phyloP scores from a whole-genome alignment of 306 rosid species.

The Sicyos edulis region DNA sequence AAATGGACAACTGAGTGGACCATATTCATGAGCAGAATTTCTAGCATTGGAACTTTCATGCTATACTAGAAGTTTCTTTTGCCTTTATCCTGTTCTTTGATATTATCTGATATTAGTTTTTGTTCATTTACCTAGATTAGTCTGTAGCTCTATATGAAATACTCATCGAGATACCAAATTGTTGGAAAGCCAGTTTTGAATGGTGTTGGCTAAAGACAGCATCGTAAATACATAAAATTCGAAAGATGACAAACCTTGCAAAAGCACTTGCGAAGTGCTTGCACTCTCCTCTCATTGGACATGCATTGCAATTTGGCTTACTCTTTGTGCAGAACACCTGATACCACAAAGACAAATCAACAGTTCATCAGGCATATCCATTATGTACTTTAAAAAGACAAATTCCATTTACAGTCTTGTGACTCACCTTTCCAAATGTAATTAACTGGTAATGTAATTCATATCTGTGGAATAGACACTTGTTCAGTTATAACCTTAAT shows the following conservation, averaged over 20 bases:
- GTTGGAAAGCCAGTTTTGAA: not conserved
- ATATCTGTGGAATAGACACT: conserved; percentile 47
- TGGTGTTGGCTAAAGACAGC: not conserved
- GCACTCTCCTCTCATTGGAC: conserved; percentile 99
- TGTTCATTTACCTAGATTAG: not conserved
- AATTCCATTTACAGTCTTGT: not conserved
- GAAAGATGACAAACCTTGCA: conserved; percentile 60
- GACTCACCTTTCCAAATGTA: conserved; percentile 84
- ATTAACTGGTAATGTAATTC: conserved; percentile 96
- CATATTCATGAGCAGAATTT: not conserved
- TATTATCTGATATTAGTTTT: not conserved
- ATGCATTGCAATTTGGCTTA: conserved; percentile 92
- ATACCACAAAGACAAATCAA: conserved; percentile 24
- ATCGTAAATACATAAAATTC: not conserved
- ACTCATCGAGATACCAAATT: not conserved
- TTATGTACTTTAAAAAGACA: not conserved
- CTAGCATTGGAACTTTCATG: not conserved
- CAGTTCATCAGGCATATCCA: not conserved
- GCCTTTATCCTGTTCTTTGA: too few relatives aligned
- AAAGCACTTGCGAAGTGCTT: conserved; percentile 98
- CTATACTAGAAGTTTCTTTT: too few relatives aligned
- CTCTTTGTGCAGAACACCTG: conserved; percentile 92
- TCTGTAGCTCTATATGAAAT: not conserved
- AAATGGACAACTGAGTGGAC: not conserved
- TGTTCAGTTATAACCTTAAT: conserved; percentile 32